Base-by-base conservation (phyloP, 257 asterid species). In the Solanum lycopersicoides region DNA sequence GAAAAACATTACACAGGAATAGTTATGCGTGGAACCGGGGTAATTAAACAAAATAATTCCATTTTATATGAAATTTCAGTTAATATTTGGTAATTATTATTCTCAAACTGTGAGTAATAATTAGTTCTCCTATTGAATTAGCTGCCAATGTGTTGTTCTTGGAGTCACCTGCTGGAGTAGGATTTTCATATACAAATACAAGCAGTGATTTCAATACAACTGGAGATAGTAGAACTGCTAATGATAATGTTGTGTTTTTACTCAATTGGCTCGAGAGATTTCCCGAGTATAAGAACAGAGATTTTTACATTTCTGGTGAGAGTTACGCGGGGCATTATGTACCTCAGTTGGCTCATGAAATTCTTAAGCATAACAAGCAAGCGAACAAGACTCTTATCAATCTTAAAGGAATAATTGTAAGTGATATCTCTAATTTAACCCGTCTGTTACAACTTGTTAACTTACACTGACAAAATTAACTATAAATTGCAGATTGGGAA, bases 151-250 rank as follows among this genome's bases (percentile, higher is more conserved):
- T 89, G 77, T 75, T 91, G 9, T 93, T 93, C 91, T 85, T 93
- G 86, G 95, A 93, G 86, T 91, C 94, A 6, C 93, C 93, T 4
- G 92, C 89, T 28, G 92, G 93, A 1, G 92, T 92, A 41, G 95
- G 95, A 45, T 93, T 93, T 91, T 93, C 93, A 2, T 92, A 92
- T 56, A 89, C 94, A 53, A 93, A 93, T 89, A 91, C 90, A 2
- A 47, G 89, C 41, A 80, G 90, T 3, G 91, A 88, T 59, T 85
- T 88, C 9, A 65, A 82, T 82, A 77, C 28, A 72, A 88, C 89
- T 1, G 93, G 92, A 15, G 93, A 91, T 25, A 74, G 87, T 3
- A 77, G 82, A 13, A 91, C 93, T 5, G 91, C 93, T 3, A 35
- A n/a, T 6, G 95, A 92, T 87, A 88, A 94, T 47, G 86, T 90